Evolutionary conservation across 768 basidiomycete genomes (phyloP), one percentile per base, ranked within the genome.

Genomic region (Pleurotus ostreatus): DNA sequence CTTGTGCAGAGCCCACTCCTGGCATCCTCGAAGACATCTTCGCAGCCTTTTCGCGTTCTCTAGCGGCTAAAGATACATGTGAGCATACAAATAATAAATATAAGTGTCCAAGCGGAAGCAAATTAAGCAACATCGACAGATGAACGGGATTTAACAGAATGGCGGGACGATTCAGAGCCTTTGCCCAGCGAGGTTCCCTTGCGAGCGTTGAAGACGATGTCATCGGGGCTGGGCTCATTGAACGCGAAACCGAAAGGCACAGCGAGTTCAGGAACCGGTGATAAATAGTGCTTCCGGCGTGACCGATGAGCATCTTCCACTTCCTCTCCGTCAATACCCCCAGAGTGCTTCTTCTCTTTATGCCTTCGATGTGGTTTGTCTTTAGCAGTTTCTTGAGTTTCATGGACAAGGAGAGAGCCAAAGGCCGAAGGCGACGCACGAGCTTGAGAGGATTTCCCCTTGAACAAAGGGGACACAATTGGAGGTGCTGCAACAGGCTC

Each of bases 161-260:
- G 60, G 34, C 63, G 49, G 47, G 59, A 45, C 62, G 25, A 58
- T 37, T 37, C 64, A 30, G 51, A 39, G 44, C 64, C 59, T 55
- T 77, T 72, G 9, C 70, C 77, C 47, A 88, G 70, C 26, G 84
- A 72, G 3, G 93, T 89, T 46, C 89, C 89, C 53, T 81, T 84
- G 48, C 93, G 83, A 54, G 93, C 91, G 61, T 83, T 83, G 63
- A 89, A 74, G 7, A 98, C 85, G 60, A 91, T 71, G 64, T 98
- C 96, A 62, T 98, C 96, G 18, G 96, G 96, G 69, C 94, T 97
- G 37, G 91, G 92, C 20, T 78, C 80, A 59, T 94, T 84, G 65
- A 94, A 93, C 8, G 83, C 72, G 66, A 91, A 92, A 2, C 73
- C 70, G 40, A 67, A 66, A 15, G 72, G 63, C 12, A 70, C 63